These are phyloP conservation scores for Ophiostoma himal-ulmi DNA, from an alignment of 2,329 filamentous ascomycete genomes.

Conservation along the genomic window DNA sequence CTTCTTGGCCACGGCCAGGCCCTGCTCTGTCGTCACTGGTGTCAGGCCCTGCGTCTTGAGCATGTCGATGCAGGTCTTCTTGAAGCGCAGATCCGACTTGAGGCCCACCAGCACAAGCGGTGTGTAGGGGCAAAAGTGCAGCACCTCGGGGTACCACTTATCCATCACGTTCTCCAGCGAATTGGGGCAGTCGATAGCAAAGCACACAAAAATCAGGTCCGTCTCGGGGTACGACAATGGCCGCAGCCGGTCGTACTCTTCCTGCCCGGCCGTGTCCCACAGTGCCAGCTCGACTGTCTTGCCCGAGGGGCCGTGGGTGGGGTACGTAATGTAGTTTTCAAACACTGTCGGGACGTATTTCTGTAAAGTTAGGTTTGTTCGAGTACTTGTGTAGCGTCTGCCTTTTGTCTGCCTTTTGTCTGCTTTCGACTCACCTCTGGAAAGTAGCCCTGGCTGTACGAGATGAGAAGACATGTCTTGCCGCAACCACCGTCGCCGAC, in stretches of 20 bases:
- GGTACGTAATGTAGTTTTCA: slow-evolving; percentile 99
- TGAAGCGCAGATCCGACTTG: slow-evolving; percentile 92
- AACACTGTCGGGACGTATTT: slow-evolving; percentile 99
- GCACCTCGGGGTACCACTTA: slow-evolving; percentile 99
- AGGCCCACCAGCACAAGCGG: slow-evolving; percentile 92
- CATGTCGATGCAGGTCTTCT: slow-evolving; percentile 95
- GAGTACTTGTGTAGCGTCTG: neutral
- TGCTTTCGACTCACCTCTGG: slow-evolving; percentile 65
- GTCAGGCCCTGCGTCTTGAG: slow-evolving; percentile 97
- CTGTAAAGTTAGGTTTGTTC: slow-evolving; percentile 42
- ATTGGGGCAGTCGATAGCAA: slow-evolving; percentile 97
- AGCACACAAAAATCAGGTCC: slow-evolving; percentile 96
- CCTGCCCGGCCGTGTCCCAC: slow-evolving; percentile 97
- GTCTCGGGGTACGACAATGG: slow-evolving; percentile 97
- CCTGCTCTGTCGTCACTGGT: slow-evolving; percentile 87
- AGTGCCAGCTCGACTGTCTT: slow-evolving; percentile 95
- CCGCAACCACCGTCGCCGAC: slow-evolving; percentile 97
- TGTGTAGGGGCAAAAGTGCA: slow-evolving; percentile 97
- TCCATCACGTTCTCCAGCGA: slow-evolving; percentile 98
- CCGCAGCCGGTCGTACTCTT: slow-evolving; percentile 94
- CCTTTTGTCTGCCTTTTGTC: neutral
- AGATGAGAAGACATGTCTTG: slow-evolving; percentile 97
- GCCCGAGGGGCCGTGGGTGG: slow-evolving; percentile 76
- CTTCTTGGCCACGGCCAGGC: slow-evolving; percentile 77
- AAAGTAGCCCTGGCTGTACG: slow-evolving; percentile 97